Base-by-base conservation (phyloP, 78 protist genomes). In the Dictyostelium firmibasis region DNA sequence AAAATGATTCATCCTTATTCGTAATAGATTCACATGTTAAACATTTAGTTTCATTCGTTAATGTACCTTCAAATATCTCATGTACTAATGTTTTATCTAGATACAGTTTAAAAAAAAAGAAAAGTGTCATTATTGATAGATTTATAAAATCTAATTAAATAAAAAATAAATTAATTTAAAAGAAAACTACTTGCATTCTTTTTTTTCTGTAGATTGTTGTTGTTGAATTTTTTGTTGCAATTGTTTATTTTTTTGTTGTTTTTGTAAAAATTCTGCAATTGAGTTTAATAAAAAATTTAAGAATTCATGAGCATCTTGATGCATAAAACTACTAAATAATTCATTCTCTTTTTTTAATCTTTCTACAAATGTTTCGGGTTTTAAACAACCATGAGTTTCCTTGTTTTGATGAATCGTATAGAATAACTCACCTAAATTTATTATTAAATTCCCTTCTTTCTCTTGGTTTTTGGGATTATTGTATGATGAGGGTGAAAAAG, bases 231-330 rank as follows among this genome's bases (percentile, higher is more conserved):
- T n/a, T n/a, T n/a, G n/a, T n/a, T n/a, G n/a, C n/a, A n/a, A n/a
- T 72, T 31, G 35, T 64, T 83, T 83, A 20, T 31, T 20, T 62
- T 81, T 62, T 43, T 83, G 25, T 81, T 75, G 83, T 84, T 76
- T 78, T 62, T 86, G 83, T 36, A 97, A 85, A 35, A 14, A 44
- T 76, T 98, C 99, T 9, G 91, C 85, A 33, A 98, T 78, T 14
- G 83, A 77, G 60, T 98, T 98, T 57, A 98, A 89, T 18, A 98
- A 74, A 60, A 85, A 98, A 72, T 97, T 97, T 43, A 98, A 79
- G 31, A 98, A 98, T 88, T 98, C 99, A 75, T 98, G 99, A 14
- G 99, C 99, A 38, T 98, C 99, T 36, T 98, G 98, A 57, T 97
- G 98, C 94, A 75, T 79, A 50, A 60, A 91, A 27, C 97, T 85